Evolutionary conservation across 129 eudicot genomes (phyloP).

Genomic region (Rutidosis leptorrhynchoides): DNA sequence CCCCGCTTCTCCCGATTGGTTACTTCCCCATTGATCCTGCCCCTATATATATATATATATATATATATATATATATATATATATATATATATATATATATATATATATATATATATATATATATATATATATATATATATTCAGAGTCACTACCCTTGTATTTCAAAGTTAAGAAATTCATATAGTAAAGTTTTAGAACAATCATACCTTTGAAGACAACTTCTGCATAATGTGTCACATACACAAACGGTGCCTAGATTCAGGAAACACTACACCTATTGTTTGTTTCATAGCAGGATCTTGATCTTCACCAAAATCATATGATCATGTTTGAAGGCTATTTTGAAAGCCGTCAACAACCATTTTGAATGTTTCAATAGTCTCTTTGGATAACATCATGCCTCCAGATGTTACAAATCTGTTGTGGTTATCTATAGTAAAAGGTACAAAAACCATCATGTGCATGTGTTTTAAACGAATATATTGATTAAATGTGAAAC

Average conservation of each 20-base stretch:
- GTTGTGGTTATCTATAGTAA: constrained; percentile 27
- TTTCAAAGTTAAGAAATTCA: no score
- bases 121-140: no score
- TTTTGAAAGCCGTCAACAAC: constrained; percentile 8
- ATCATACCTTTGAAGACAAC: background rate
- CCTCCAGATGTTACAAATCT: constrained; percentile 16
- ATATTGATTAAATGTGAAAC: background rate
- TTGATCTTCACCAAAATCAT: constrained; percentile 19
- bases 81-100: no score
- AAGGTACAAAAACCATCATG: constrained; percentile 23
- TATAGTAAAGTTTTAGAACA: no score
- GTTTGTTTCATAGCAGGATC: constrained; percentile 20
- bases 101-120: no score
- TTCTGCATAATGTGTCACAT: constrained; percentile 9
- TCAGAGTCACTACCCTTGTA: no score
- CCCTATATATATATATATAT: no score
- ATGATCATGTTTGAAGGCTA: constrained; percentile 10
- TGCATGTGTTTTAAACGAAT: background rate
- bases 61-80: no score
- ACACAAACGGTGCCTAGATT: constrained; percentile 8
- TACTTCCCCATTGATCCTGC: no score
- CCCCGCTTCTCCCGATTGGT: no score
- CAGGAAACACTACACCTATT: constrained; percentile 1
- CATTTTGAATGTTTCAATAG: constrained; percentile 6
- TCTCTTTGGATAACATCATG: constrained; percentile 2